A percentile compares a stretch with the other conserved stretches of the same genome.
These are phyloP conservation scores for Knufia petricola DNA, from an alignment of 2,329 filamentous ascomycete genomes.

Conservation along the genomic window DNA sequence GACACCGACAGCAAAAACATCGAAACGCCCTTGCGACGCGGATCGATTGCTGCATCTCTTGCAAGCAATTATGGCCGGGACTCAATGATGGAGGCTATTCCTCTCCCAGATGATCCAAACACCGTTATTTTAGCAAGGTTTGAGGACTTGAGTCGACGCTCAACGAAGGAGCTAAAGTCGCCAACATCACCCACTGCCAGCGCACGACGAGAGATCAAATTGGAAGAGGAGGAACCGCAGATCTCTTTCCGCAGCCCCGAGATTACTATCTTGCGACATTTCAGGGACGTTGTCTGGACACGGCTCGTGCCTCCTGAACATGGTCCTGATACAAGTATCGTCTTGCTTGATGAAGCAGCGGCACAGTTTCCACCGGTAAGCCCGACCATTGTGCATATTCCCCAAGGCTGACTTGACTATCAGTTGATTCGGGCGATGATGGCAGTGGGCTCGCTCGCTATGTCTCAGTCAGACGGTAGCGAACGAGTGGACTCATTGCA, in stretches of 20 bases:
- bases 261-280: slow-evolving; percentile 29
- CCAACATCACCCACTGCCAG: slow-evolving; percentile 27
- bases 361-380: slow-evolving; percentile 43
- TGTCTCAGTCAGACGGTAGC: slow-evolving; percentile 37
- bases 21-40: slow-evolving; percentile 20
- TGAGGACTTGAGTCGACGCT: slow-evolving; percentile 35
- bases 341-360: slow-evolving; percentile 40
- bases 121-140: slow-evolving; percentile 43
- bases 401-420: slow-evolving; percentile 12
- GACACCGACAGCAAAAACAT: slow-evolving; percentile 26
- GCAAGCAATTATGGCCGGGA: slow-evolving; percentile 26
- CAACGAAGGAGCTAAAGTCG: slow-evolving; percentile 25
- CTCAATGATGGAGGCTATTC: slow-evolving; percentile 19
- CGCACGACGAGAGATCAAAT: background rate
- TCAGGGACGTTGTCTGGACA: slow-evolving; percentile 33
- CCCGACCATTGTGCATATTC: slow-evolving; percentile 12
- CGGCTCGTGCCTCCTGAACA: slow-evolving; percentile 30
- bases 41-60: slow-evolving; percentile 24
- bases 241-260: background rate
- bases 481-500: slow-evolving; percentile 42
- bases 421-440: slow-evolving; percentile 50
- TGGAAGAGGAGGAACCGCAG: slow-evolving; percentile 1
- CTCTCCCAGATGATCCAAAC: slow-evolving; percentile 35
- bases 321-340: slow-evolving; percentile 26
- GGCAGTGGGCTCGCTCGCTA: slow-evolving; percentile 46